Conservation (phyloP, 23 red algal species). For the Agarophyton chilense region DNA sequence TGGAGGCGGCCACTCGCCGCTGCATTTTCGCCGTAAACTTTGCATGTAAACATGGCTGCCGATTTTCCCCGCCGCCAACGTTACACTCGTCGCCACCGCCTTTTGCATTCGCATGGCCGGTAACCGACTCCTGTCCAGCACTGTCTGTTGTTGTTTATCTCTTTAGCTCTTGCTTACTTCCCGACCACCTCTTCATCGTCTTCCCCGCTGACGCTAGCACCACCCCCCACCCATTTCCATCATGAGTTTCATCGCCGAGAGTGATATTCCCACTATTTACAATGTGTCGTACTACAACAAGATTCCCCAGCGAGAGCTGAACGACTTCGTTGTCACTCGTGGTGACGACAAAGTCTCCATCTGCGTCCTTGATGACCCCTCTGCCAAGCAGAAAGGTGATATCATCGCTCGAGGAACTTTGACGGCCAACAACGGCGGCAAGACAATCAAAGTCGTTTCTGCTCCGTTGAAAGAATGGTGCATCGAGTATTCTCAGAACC, state of each 20-base stretch:
- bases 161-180: background rate
- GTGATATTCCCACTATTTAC: slow-evolving; percentile 31
- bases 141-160: background rate
- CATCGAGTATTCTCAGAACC: slow-evolving; percentile 73
- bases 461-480: slow-evolving; percentile 77
- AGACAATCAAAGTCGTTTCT: slow-evolving; percentile 41
- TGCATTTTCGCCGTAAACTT: slow-evolving; percentile 14
- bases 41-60: slow-evolving; percentile 29
- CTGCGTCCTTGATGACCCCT: slow-evolving; percentile 47
- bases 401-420: slow-evolving; percentile 55
- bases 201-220: background rate
- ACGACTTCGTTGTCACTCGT: slow-evolving; percentile 58
- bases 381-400: background rate
- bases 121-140: background rate
- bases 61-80: slow-evolving; percentile 34
- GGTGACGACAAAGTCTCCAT: slow-evolving; percentile 71
- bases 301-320: slow-evolving; percentile 69
- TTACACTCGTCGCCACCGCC: slow-evolving; percentile 24
- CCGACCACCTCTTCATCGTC: background rate
- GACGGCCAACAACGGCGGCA: background rate
- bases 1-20: slow-evolving; percentile 2
- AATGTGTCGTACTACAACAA: slow-evolving; percentile 60
- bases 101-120: background rate
- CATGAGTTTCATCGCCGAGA: slow-evolving; percentile 55
- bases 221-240: background rate